phyloP scores from a whole-genome alignment of 345 rosid genomes.

The Cochlearia excelsa region DNA sequence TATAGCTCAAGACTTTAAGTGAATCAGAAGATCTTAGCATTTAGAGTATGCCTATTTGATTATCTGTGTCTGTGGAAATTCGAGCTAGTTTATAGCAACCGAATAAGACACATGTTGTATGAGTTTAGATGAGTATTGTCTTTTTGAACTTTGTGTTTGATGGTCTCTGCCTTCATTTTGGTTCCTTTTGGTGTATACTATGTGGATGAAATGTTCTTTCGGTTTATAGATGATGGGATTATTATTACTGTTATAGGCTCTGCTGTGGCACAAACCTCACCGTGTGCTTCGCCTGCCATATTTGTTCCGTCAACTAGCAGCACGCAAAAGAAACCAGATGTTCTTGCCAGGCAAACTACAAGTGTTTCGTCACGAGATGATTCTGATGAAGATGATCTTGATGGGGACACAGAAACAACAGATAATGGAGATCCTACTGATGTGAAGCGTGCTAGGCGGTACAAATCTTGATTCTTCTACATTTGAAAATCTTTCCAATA shows the following conservation, averaged over 20 bases:
- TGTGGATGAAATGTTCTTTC: conserved; percentile 10
- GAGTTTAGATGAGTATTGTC: conserved; percentile 10
- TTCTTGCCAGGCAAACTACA: conserved; percentile 59
- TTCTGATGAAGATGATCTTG: conserved; percentile 88
- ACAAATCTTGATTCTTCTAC: conserved; percentile 4
- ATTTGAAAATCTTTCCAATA: neutral
- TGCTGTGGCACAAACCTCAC: conserved; percentile 28
- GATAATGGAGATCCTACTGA: conserved; percentile 56
- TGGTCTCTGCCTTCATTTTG: neutral
- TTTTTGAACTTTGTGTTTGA: neutral
- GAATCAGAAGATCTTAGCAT: conserved; percentile 8
- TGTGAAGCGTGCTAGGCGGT: conserved; percentile 77
- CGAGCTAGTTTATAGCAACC: no score
- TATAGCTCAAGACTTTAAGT: conserved; percentile 1
- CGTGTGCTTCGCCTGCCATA: conserved; percentile 30
- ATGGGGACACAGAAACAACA: conserved; percentile 70
- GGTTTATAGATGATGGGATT: conserved; percentile 12
- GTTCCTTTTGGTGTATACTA: neutral
- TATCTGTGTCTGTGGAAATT: no score
- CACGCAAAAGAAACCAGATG: conserved; percentile 44
- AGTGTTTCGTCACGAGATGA: conserved; percentile 91
- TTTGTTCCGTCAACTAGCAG: conserved; percentile 34
- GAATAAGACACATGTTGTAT: neutral
- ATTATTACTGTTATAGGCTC: conserved; percentile 23
- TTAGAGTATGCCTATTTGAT: neutral